Base-by-base conservation (phyloP, 225 moss, liverwort and hornwort species). In the Antitrichia curtipendula region DNA sequence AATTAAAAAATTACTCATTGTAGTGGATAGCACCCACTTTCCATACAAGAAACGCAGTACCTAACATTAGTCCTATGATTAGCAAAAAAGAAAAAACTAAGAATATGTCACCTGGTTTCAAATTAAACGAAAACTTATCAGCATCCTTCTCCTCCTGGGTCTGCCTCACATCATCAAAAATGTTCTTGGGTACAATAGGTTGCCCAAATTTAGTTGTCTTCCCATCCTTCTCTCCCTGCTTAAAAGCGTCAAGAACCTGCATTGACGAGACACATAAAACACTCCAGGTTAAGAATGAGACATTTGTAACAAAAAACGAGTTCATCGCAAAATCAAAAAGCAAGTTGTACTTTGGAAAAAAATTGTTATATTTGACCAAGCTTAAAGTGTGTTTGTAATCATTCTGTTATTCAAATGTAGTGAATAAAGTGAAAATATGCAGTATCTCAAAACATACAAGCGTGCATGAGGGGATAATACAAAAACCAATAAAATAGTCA, bases 21-120 rank as follows among this genome's bases (percentile, higher is more conserved):
- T 94, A 99, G 80, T 99, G 99, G 80, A 99, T 99, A 83, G 89
- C 99, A 78, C 99, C 99, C 74, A 96, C 92, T 91, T 99, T 99
- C 99, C 99, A 99, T 31, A 99, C 99, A 31, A 99, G 5, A 89
- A 95, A 95, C 50, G 94, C 95, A 58, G 99, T 99, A 38, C 94
- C 96, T 81, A 96, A 87, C 99, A 99, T 99, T 25, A 99, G 43
- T 59, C 83, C 94, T 90, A 94, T 90, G 80, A 97, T 91, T 56
- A 97, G 66, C 88, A 94, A 53, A 91, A 99, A 99, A 25, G 99
- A 99, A 69, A 89, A 76, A 28, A 93, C 79, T 83, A 97, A 87
- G 40, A 96, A 81, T 21, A 99, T 52, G 57, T 95, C 97, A 71
- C 95, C 94, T 64, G 97, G 95, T 87, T 66, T 94, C 85, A 99